These are phyloP conservation scores for Cytospora schulzeri DNA, from an alignment of 2,329 filamentous ascomycete species.

Conservation along the genomic window DNA sequence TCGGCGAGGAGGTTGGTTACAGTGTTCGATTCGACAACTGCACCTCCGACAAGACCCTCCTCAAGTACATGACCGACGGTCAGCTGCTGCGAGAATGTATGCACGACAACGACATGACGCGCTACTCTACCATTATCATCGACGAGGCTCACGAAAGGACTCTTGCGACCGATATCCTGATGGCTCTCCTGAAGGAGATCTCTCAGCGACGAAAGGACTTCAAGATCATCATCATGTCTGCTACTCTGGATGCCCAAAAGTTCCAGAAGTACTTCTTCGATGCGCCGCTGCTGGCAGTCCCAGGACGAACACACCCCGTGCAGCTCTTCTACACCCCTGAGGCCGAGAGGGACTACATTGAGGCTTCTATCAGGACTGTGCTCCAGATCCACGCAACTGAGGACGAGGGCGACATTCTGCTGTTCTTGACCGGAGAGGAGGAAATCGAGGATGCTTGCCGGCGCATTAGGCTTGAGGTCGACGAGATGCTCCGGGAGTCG, in stretches of 20 bases:
- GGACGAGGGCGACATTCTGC: constrained; percentile 84
- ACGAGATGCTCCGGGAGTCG: constrained; percentile 89
- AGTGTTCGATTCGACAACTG: constrained; percentile 98
- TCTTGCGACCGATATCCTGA: constrained; percentile 93
- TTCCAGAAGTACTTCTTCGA: constrained; percentile 98
- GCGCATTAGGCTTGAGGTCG: constrained; percentile 86
- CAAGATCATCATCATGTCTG: constrained; percentile 99
- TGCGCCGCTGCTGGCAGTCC: constrained; percentile 89
- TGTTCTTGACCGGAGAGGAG: constrained; percentile 97
- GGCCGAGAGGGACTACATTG: constrained; percentile 93
- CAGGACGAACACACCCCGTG: constrained; percentile 92
- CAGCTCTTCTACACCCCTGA: constrained; percentile 99
- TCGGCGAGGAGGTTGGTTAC: constrained; percentile 96
- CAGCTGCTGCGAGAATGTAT: constrained; percentile 97
- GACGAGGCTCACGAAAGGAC: constrained; percentile 99
- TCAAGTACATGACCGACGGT: constrained; percentile 99
- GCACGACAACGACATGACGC: constrained; percentile 87
- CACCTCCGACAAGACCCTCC: constrained; percentile 82
- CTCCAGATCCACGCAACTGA: constrained; percentile 95
- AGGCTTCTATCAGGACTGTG: constrained; percentile 91
- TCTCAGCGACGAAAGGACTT: constrained; percentile 80
- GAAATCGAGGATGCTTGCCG: constrained; percentile 96
- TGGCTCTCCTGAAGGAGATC: constrained; percentile 93
- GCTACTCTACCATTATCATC: constrained; percentile 97
- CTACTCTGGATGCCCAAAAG: constrained; percentile 95